Percentiles rank a stretch among this genome's conserved stretches.
Conservation (phyloP, 2,329 filamentous ascomycete species). For the Sarocladiaceae sp. region DNA sequence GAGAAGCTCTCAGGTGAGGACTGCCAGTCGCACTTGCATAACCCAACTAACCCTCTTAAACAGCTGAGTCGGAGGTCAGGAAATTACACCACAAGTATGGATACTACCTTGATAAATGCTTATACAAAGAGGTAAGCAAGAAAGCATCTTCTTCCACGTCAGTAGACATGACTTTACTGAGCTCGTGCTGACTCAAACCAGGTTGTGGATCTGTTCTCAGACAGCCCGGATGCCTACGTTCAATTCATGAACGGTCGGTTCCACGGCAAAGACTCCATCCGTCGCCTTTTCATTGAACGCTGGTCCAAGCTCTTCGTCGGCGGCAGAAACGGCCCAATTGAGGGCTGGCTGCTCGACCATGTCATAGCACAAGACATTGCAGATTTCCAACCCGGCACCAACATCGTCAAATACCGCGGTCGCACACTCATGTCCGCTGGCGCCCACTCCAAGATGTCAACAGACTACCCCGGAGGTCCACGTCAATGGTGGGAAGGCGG, state of each 20-base stretch:
- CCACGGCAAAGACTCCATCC: not conserved
- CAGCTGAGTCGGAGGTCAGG: not conserved
- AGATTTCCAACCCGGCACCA: not conserved
- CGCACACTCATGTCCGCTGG: not conserved
- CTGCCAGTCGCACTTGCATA: not conserved
- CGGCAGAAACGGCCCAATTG: not conserved
- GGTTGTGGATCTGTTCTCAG: not conserved
- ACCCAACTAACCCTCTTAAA: not conserved
- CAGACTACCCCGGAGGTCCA: not conserved
- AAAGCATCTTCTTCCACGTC: too few species aligned
- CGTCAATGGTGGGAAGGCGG: slow-evolving; percentile 2
- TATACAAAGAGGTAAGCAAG: not conserved
- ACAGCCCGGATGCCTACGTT: not conserved
- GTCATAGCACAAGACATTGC: not conserved
- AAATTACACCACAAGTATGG: slow-evolving; percentile 1
- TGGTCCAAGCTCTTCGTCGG: not conserved
- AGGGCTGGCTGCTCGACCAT: not conserved
- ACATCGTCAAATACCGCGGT: not conserved
- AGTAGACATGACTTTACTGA: too few species aligned
- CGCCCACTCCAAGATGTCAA: not conserved
- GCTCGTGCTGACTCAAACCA: not conserved
- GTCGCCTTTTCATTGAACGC: not conserved
- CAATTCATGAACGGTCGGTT: not conserved
- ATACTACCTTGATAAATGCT: not conserved
- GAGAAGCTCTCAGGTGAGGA: not conserved